Evolutionary conservation across 208 protist genomes (phyloP).

Genomic region (Leishmania braziliensis): DNA sequence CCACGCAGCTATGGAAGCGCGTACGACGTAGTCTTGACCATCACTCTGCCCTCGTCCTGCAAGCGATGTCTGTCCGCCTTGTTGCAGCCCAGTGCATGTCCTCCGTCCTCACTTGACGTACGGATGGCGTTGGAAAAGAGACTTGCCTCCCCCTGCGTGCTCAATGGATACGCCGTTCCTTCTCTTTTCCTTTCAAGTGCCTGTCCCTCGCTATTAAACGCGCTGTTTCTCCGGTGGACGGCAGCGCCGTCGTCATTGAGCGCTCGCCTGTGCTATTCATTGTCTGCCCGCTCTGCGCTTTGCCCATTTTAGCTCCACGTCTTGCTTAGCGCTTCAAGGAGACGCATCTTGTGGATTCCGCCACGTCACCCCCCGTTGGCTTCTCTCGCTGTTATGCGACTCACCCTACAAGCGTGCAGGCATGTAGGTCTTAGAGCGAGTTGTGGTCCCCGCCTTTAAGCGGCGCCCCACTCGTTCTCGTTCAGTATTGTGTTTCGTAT

Average conservation of each 20-base stretch:
- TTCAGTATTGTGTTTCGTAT: not conserved
- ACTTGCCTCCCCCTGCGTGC: not conserved
- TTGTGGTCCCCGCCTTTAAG: not conserved
- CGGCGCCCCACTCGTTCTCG: not conserved
- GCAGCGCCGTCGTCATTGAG: not conserved
- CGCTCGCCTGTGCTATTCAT: not conserved
- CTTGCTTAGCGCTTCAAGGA: not conserved
- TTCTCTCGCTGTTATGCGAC: not conserved
- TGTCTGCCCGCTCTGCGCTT: not conserved
- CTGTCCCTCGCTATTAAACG: not conserved
- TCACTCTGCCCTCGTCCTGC: not conserved
- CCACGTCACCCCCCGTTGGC: not conserved
- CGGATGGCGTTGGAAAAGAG: not conserved
- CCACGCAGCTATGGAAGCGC: not conserved
- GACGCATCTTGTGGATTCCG: not conserved
- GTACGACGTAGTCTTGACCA: not conserved
- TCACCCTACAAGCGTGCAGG: not conserved
- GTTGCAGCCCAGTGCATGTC: not conserved
- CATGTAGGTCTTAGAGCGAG: not conserved
- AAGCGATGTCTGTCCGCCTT: not conserved
- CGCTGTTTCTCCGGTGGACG: not conserved
- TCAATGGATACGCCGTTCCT: not conserved
- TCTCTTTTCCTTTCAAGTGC: not conserved
- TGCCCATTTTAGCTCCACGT: not conserved
- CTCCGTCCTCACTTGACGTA: not conserved